Evolutionary conservation across 768 basidiomycete species (phyloP).

Genomic region (Sporobolomyces pararoseus): DNA sequence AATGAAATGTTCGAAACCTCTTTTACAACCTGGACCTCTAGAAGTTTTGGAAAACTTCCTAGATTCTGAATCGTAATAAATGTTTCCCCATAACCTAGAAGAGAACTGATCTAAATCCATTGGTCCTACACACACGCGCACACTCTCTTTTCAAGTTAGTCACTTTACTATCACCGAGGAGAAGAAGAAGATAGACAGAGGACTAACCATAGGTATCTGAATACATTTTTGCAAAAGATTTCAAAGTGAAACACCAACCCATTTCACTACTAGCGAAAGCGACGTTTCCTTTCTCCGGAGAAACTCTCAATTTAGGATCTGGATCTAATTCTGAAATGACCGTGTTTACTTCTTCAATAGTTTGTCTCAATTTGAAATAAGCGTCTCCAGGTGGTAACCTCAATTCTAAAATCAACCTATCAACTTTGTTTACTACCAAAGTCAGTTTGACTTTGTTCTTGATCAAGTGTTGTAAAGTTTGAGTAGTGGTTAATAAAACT

Average conservation of each 20-base stretch:
- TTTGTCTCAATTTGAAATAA: constrained; percentile 98
- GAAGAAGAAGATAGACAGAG: background rate
- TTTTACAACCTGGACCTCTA: constrained; percentile 56
- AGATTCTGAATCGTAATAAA: constrained; percentile 79
- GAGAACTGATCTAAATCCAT: constrained; percentile 83
- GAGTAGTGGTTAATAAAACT: constrained; percentile 53
- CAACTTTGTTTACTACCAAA: constrained; percentile 93
- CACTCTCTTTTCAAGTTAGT: too few relatives aligned
- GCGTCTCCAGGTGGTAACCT: constrained; percentile 93
- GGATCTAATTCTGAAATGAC: constrained; percentile 90
- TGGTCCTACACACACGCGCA: constrained; percentile 54
- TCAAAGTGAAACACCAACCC: constrained; percentile 94
- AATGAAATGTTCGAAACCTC: constrained; percentile 93
- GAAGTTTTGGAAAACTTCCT: constrained; percentile 88
- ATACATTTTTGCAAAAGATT: constrained; percentile 94
- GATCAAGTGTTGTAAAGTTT: constrained; percentile 40
- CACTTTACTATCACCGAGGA: background rate
- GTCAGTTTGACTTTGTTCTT: constrained; percentile 26
- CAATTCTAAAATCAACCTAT: constrained; percentile 91
- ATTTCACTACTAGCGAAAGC: constrained; percentile 96
- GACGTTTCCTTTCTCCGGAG: constrained; percentile 92
- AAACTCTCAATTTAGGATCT: constrained; percentile 78
- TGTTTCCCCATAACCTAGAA: constrained; percentile 92
- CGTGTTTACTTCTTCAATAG: constrained; percentile 95
- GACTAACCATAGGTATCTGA: constrained; percentile 80